Base-by-base conservation (phyloP, 2,329 filamentous ascomycete genomes). In the Aspergillus pseudotamarii region DNA sequence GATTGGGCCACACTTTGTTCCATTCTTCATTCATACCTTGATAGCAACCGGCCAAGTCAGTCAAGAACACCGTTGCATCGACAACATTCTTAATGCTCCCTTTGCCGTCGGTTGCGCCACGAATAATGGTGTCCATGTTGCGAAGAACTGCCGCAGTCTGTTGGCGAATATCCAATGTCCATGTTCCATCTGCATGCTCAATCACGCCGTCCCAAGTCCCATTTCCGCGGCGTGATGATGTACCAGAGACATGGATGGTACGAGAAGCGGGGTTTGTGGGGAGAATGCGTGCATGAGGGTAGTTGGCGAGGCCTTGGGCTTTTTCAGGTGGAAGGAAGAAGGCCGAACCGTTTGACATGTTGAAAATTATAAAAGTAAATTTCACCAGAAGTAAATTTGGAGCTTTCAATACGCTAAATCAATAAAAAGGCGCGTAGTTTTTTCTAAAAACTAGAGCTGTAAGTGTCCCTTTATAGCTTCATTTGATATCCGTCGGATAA, bases 11-110 rank as follows among this genome's bases (percentile, higher is more conserved):
- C 8, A 80, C 71, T 60, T 76, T 77, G 65, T 82, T 81, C 79
- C 80, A 82, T 64, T 79, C 79, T 63, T 80, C 79, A 56, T 82
- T 81, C 79, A 82, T 81, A 16, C 77, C 80, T 4, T 71, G 71
- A 61, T 82, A 82, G 36, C 81, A 71, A 2, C 66, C 66, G 57
- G 78, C 72, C 75, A 81, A 78, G 62, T 81, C 76, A 6, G 77
- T 63, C 8, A 82, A 63, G 59, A 80, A 82, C 9, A 82, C 76
- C 19, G 79, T 78, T 11, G 78, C 73, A 61, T 81, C 78, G 32
- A 81, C 75, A 8, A 80, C 67, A 66, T 80, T 78, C 4, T 71
- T 66, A 36, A 80, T 71, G 51, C 73, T 72, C 3, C 74, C 78
- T 61, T 74, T 74, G 28, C 76, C 78, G 26, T 69, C 69, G 0